phyloP scores from a whole-genome alignment of 164 flowering plant genomes.

The Vitis rotundifolia region DNA sequence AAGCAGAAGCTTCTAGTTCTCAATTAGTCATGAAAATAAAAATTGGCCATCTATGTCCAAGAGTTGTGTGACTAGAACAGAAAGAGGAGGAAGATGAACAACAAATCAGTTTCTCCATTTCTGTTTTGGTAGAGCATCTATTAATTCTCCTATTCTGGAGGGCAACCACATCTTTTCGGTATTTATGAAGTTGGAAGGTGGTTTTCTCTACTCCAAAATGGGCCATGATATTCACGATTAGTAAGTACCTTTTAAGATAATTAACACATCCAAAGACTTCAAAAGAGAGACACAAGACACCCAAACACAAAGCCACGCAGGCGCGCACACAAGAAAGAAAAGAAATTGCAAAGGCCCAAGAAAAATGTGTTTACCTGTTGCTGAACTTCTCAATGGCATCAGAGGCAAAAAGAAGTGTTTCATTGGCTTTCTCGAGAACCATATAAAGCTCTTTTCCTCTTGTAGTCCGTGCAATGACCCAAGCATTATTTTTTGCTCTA shows the following conservation, averaged over 20 bases:
- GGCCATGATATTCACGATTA: slow-evolving; percentile 1
- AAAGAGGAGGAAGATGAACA: not conserved
- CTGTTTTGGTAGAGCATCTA: not conserved
- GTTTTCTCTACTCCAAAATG: not conserved
- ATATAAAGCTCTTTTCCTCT: slow-evolving; percentile 92
- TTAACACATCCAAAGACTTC: too few relatives aligned
- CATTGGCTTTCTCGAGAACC: slow-evolving; percentile 91
- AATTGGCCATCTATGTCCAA: not conserved
- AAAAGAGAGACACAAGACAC: too few relatives aligned
- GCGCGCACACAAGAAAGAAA: not conserved
- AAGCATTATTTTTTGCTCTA: slow-evolving; percentile 87
- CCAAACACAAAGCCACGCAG: too few relatives aligned
- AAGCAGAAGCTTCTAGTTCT: too few relatives aligned
- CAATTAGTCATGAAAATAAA: not conserved
- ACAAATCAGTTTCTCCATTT: not conserved
- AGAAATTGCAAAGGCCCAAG: not conserved
- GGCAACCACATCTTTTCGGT: too few relatives aligned
- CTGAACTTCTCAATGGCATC: slow-evolving; percentile 92
- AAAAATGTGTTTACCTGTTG: slow-evolving; percentile 54
- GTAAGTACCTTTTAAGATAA: not conserved
- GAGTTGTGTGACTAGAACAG: not conserved
- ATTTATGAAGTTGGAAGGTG: too few relatives aligned
- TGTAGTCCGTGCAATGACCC: slow-evolving; percentile 78
- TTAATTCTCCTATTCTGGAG: not conserved
- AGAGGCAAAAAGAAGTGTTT: slow-evolving; percentile 90